Base-by-base conservation (phyloP, 805 yeast genomes). In the Pichia nanzhaoensis region DNA sequence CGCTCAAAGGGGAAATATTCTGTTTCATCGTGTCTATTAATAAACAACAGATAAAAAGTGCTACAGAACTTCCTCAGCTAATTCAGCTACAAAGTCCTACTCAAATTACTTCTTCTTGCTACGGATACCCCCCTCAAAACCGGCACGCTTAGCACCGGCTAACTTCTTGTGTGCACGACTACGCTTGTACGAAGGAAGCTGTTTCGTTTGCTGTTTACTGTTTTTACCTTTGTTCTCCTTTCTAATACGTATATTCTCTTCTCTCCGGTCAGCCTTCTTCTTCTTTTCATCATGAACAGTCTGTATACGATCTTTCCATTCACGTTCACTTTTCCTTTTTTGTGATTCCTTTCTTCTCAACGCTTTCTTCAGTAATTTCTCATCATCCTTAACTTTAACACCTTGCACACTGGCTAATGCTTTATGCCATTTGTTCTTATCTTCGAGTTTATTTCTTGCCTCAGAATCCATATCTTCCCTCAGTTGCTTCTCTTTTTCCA, bases 241-340 rank as follows among this genome's bases (percentile, higher is more conserved):
- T 66, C 96, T 79, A 39, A 86, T 79, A 60, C 82, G 80, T 62
- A 93, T 71, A 60, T 93, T 93, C 55, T 88, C 96, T 57, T 90
- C 96, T 64, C 98, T 80, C 72, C 93, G 84, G 69, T 88, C 86
- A 51, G 77, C 80, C 57, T 84, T 83, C 16, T 82, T 85, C 39
- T 80, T 74, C 42, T 84, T 81, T 33, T 82, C 80, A 54, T 82
- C 85, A 47, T 78, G 77, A 13, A 93, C 96, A 32, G 74, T 74
- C 55, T 82, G 84, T 61, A 85, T 82, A 53, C 99, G 78, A 42
- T 91, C 97, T 52, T 69, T 75, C 99, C 99, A 93, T 64, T 91
- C 95, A 42, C 78, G 69, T 57, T 88, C 95, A 47, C 95, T 83
- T 69, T 82, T 86, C 58, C 85, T 76, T 71, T 93, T 93, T 59